A percentile compares a stretch with the other conserved stretches of the same genome.
Conservation (phyloP, 2,329 filamentous ascomycete species). For the Knoxdaviesia proteae region DNA sequence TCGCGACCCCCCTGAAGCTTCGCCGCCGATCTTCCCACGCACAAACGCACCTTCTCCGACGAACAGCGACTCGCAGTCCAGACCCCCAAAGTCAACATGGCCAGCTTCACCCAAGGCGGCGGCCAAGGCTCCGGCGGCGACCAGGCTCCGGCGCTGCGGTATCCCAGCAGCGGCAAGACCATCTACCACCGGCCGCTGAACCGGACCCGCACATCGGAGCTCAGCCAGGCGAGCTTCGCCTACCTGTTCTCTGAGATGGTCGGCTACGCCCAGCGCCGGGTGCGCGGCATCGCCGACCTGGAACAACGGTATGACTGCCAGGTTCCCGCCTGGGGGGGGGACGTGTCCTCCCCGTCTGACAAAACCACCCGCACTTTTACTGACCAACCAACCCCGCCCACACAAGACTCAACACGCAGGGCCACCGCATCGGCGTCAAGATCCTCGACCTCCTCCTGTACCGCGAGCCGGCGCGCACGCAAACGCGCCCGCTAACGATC, state of each 20-base stretch:
- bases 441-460: slow-evolving; percentile 89
- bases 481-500: slow-evolving; percentile 67
- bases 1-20: too few relatives aligned
- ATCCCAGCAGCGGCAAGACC: slow-evolving; percentile 84
- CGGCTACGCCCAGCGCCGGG: slow-evolving; percentile 72
- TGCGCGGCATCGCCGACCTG: slow-evolving; percentile 81
- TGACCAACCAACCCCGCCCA: background rate
- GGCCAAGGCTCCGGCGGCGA: slow-evolving; percentile 24
- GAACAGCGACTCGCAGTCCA: background rate
- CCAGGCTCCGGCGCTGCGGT: slow-evolving; percentile 45
- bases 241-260: slow-evolving; percentile 97
- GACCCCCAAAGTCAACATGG: too few relatives aligned
- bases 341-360: too few relatives aligned
- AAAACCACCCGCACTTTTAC: background rate
- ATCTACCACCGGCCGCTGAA: slow-evolving; percentile 96
- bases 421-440: slow-evolving; percentile 82
- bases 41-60: too few relatives aligned
- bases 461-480: slow-evolving; percentile 48
- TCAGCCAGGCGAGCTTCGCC: slow-evolving; percentile 84
- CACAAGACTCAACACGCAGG: slow-evolving; percentile 60
- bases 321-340: background rate
- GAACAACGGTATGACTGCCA: slow-evolving; percentile 51
- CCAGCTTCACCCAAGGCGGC: background rate
- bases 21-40: too few relatives aligned
- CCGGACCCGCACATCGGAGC: slow-evolving; percentile 67